A percentile compares a stretch with the other conserved stretches of the same genome.
Conservation (phyloP, 148 eudicot genomes). For the Amaranthus hypochondriacus region DNA sequence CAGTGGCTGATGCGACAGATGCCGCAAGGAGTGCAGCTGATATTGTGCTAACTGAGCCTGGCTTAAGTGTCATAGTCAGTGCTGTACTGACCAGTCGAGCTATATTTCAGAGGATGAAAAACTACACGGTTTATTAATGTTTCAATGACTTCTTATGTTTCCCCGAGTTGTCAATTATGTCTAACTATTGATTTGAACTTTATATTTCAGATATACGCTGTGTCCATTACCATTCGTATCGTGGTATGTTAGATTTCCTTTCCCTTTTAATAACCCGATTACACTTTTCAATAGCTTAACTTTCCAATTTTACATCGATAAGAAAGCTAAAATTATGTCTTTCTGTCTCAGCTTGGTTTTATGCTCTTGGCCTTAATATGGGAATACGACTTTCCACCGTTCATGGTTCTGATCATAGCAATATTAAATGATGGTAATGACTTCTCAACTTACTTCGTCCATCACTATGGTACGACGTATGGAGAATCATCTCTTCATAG, state of each 20-base stretch:
- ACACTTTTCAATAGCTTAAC: not conserved
- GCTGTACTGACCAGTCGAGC: constrained; percentile 77
- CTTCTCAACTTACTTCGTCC: not conserved
- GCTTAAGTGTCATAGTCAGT: constrained; percentile 64
- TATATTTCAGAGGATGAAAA: constrained; percentile 72
- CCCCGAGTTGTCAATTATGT: not conserved
- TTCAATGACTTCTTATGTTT: not conserved
- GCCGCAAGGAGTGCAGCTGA: constrained; percentile 75
- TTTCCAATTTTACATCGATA: not conserved
- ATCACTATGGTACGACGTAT: not conserved
- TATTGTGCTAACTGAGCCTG: constrained; percentile 70
- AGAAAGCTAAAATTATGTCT: not conserved
- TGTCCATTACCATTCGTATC: constrained; percentile 70
- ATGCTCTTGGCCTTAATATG: constrained; percentile 65
- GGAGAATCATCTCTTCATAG: not conserved
- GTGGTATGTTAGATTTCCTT: constrained; percentile 39
- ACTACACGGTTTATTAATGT: constrained; percentile 47
- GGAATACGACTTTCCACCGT: constrained; percentile 79
- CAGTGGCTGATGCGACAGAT: constrained; percentile 71
- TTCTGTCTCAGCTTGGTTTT: constrained; percentile 60
- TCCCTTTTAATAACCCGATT: not conserved
- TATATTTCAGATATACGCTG: constrained; percentile 62
- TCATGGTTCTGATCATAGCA: constrained; percentile 73
- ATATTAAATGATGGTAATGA: constrained; percentile 62
- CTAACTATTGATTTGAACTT: not conserved